Conservation (phyloP, 257 asterid genomes). For the Gentiana straminea region DNA sequence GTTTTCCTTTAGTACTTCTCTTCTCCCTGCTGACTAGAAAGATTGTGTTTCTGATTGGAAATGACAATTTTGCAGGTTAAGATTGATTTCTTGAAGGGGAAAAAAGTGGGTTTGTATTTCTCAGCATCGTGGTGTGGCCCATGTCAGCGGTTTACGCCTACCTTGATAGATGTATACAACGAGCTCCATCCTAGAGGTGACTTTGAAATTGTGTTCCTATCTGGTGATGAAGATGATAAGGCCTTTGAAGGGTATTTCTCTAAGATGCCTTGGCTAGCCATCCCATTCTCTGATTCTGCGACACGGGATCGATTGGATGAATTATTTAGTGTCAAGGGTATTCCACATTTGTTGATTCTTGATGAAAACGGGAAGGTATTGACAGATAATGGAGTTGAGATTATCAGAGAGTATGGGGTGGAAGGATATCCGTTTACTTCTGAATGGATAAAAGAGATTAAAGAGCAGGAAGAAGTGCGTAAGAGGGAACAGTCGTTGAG, state of each 20-base stretch:
- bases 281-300: conserved; percentile 69
- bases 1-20: neutral
- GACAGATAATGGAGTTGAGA: conserved; percentile 40
- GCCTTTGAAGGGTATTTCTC: conserved; percentile 56
- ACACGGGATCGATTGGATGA: conserved; percentile 35
- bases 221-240: conserved; percentile 50
- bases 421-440: conserved; percentile 71
- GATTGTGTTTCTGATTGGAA: neutral
- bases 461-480: conserved; percentile 50
- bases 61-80: conserved; percentile 35
- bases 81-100: conserved; percentile 40
- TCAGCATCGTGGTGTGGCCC: conserved; percentile 99
- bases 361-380: conserved; percentile 45
- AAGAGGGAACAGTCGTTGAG: conserved; percentile 62
- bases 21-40: neutral
- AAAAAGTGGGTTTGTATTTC: conserved; percentile 63
- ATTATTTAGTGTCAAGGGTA: conserved; percentile 48
- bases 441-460: conserved; percentile 32
- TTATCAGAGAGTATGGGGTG: conserved; percentile 44
- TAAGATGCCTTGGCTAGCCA: conserved; percentile 90
- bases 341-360: conserved; percentile 67
- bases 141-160: conserved; percentile 65
- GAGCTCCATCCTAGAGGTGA: conserved; percentile 38
- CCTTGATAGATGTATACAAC: conserved; percentile 50
- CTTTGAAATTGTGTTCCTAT: conserved; percentile 63